Base-by-base conservation (phyloP, 345 rosid species). In the Anastatica hierochuntica region DNA sequence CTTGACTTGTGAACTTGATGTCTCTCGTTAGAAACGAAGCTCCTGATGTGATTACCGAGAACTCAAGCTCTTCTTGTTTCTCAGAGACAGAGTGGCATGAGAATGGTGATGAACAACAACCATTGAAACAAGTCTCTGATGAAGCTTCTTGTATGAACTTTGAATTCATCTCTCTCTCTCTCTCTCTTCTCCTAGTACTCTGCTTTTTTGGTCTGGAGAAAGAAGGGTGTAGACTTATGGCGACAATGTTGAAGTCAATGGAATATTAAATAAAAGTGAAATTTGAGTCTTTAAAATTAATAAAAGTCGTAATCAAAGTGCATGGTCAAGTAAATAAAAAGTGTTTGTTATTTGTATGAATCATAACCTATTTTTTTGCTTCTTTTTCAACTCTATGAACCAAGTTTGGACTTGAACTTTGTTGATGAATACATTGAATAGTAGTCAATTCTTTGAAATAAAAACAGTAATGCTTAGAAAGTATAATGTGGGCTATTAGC, bases 1-100 rank as follows among this genome's bases (percentile, higher is more conserved):
- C 95, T 36, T 77, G 98, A 69, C 84, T 77, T 3, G 90, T 92
- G 79, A 85, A 92, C 4, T 66, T 58, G 26, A 49, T 27, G 53
- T 74, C 58, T 55, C 66, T 75, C 38, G 55, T 48, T n/a, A 80
- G 69, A 43, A 77, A 74, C 1, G 80, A 69, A 60, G 71, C 49
- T 62, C 62, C 72, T 33, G 65, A 17, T 19, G 76, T 69, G 20
- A 71, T 56, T 10, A 52, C 27, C 16, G 71, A 76, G 42, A 84
- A 84, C 14, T 77, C 76, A 2, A 57, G 60, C 17, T 79, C 49
- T 44, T 8, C 71, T 8, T 2, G 70, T 16, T 14, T 57, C 2
- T 24, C 63, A 16, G 72, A 13, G 7, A 51, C 38, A 7, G 66
- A 43, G 66, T 56, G 61, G 63, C 30, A 74, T 34, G 58, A 74